These are phyloP conservation scores for Phyllosticta paracitricarpa DNA, from an alignment of 2,329 filamentous ascomycete genomes.

Conservation along the genomic window DNA sequence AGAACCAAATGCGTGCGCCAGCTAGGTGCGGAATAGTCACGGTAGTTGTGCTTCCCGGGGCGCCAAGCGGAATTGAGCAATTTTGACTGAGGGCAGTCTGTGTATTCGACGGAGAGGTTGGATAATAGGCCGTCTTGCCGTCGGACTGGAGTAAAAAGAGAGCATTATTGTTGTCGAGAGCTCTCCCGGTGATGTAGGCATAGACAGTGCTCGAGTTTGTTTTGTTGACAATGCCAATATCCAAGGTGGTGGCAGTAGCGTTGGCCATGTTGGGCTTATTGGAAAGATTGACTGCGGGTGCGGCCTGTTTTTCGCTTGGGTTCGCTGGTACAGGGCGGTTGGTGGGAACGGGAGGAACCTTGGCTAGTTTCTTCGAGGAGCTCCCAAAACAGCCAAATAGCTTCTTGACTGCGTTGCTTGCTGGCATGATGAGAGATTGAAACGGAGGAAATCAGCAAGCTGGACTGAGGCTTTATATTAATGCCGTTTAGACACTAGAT, in stretches of 20 bases:
- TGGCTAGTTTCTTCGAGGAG: background rate
- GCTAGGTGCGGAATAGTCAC: conserved; percentile 60
- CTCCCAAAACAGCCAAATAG: background rate
- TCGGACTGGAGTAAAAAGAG: conserved; percentile 56
- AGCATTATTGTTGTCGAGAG: conserved; percentile 48
- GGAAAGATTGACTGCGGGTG: background rate
- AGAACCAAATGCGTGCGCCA: conserved; percentile 65
- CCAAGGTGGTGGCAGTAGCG: conserved; percentile 33
- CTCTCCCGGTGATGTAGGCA: conserved; percentile 61
- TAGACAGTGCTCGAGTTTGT: conserved; percentile 52
- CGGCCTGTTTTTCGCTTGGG: background rate
- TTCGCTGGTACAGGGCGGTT: background rate
- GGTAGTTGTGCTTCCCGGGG: conserved; percentile 47
- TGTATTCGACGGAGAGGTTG: conserved; percentile 45
- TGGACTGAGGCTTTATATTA: background rate
- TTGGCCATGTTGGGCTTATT: background rate
- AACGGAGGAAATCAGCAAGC: too few species aligned
- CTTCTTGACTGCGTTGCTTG: background rate
- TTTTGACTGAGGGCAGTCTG: conserved; percentile 45
- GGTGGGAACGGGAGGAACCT: background rate
- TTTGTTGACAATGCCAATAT: conserved; percentile 56
- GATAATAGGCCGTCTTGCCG: conserved; percentile 56
- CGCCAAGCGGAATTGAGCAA: conserved; percentile 54
- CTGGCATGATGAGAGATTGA: background rate
- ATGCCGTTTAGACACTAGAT: background rate